These are phyloP conservation scores for Ogataea neopini DNA, from an alignment of 805 yeast genomes.

Conservation along the genomic window DNA sequence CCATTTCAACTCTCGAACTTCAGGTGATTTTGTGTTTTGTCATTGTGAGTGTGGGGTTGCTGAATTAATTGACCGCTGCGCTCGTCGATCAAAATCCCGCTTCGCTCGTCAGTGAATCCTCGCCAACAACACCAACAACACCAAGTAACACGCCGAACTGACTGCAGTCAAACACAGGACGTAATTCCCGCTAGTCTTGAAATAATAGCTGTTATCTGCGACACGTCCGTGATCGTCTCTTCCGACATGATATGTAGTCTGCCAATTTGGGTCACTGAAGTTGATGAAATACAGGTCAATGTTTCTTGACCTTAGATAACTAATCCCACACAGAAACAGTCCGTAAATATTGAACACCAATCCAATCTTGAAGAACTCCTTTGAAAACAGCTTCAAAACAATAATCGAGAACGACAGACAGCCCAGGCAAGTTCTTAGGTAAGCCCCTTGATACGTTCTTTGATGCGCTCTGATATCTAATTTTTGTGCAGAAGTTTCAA, in stretches of 20 bases:
- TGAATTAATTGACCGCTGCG: too few species aligned
- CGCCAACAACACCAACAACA: constrained; percentile 49
- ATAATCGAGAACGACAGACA: constrained; percentile 64
- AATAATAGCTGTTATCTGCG: constrained; percentile 36
- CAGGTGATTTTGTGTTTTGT: too few species aligned
- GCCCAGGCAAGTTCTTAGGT: constrained; percentile 70
- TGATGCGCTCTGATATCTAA: constrained; percentile 69
- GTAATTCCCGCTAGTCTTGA: constrained; percentile 60
- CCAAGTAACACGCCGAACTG: constrained; percentile 52
- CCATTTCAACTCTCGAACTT: too few species aligned
- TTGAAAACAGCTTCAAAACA: constrained; percentile 62
- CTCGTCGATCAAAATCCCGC: too few species aligned
- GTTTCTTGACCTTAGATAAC: constrained; percentile 35
- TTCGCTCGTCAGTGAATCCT: neutral
- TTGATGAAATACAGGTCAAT: constrained; percentile 36
- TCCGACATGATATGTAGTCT: constrained; percentile 17
- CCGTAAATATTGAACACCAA: constrained; percentile 66
- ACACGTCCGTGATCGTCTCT: constrained; percentile 11
- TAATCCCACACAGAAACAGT: constrained; percentile 40
- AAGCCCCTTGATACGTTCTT: constrained; percentile 84
- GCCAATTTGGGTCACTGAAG: constrained; percentile 26
- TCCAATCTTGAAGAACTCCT: constrained; percentile 67
- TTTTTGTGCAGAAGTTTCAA: constrained; percentile 42
- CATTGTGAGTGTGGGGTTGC: too few species aligned
- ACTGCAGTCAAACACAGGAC: constrained; percentile 53